Base-by-base conservation (phyloP, 371 early-diverging fungal genomes). In the Edhazardia aedis region DNA sequence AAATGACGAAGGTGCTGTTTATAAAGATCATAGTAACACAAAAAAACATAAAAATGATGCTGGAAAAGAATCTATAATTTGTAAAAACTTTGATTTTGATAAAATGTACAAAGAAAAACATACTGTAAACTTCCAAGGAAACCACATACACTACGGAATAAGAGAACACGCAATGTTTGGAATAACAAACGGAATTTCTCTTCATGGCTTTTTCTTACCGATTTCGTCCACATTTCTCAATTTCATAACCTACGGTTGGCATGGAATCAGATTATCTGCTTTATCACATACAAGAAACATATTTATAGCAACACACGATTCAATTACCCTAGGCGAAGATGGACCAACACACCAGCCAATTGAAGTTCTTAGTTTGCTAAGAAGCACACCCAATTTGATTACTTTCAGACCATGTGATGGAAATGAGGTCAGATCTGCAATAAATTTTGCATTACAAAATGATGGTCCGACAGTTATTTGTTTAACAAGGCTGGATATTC, bases 291-390 rank as follows among this genome's bases (percentile, higher is more conserved):
- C 81, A 52, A 86, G 83, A 30, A 83, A 86, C 43, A 64, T 90
- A 58, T 88, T 88, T 76, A 80, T 95, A 66, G 83, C 88, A 83
- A 92, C 96, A 47, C 96, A 95, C 78, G 96, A 95, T 76, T 90
- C 91, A 23, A 88, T 95, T 61, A 91, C 89, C 62, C 77, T 89
- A 26, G 80, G 80, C 37, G 93, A 93, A 73, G 96, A 95, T 70
- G 96, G 96, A 2, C 93, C 94, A 25, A 94, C 94, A 39, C 98
- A 96, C 75, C 94, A 94, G 72, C 95, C 95, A 4, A 82, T 94
- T 47, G 98, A 96, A 72, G 86, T 86, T n/a, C 65, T 93, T 61
- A 79, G 91, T 36, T 74, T 79, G 64, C 75, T 88, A 23, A 82
- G 98, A 50, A 92, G 92, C 11, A 80, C 85, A 24, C 98, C 98